Percentiles rank a stretch among this genome's conserved stretches.
Conservation (phyloP, 202 grass and related monocot species). For the Eragrostis tef region DNA sequence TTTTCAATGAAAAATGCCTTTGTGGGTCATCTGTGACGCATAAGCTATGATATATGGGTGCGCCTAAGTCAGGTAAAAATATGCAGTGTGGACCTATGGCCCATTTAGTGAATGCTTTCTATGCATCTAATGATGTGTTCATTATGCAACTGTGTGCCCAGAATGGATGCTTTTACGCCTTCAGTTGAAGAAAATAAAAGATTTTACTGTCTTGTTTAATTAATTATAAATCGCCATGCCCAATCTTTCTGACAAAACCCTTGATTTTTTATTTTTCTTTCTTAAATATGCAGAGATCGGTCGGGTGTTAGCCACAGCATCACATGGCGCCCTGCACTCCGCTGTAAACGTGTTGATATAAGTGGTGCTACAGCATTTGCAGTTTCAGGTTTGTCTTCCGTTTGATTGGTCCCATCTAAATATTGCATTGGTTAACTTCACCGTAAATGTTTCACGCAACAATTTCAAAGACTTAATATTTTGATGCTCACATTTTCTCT, state of each 20-base stretch:
- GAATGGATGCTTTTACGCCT: neutral
- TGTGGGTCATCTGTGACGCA: constrained; percentile 2
- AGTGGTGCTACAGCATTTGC: constrained; percentile 80
- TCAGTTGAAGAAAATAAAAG: constrained; percentile 5
- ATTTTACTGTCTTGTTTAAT: neutral
- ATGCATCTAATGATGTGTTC: neutral
- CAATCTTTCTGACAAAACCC: neutral
- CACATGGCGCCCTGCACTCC: constrained; percentile 68
- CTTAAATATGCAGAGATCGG: constrained; percentile 64
- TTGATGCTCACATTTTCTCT: constrained; percentile 38
- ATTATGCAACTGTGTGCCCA: neutral
- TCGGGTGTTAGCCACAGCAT: constrained; percentile 89
- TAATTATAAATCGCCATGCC: neutral
- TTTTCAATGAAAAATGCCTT: constrained; percentile 15
- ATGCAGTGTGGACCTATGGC: neutral
- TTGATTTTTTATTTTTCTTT: neutral
- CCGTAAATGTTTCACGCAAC: neutral
- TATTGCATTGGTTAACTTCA: constrained; percentile 7
- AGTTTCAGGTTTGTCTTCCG: constrained; percentile 69
- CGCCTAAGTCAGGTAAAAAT: neutral
- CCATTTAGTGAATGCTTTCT: constrained; percentile 20
- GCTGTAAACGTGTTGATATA: constrained; percentile 72
- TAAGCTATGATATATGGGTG: neutral
- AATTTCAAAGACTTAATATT: neutral
- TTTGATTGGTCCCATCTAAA: constrained; percentile 26